Conservation (phyloP, 1,139 yeast species). For the Kurtzmaniella quercitrusa region DNA sequence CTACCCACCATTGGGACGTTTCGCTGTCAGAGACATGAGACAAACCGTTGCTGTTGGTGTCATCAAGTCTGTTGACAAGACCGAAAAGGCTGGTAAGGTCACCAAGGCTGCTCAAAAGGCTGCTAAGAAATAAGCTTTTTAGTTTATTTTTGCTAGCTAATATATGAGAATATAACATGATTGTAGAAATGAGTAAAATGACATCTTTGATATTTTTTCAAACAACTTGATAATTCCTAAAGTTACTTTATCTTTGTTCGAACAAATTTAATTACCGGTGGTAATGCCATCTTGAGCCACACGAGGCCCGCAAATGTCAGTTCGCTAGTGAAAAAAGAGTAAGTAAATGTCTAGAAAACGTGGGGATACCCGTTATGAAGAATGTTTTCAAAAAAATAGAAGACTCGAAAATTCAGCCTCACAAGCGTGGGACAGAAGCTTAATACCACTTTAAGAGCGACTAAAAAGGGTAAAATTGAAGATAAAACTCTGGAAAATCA, state of each 20-base stretch:
- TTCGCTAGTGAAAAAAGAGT: too few species aligned
- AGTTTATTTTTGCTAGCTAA: conserved; percentile 8
- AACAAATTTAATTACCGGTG: too few species aligned
- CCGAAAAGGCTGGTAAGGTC: conserved; percentile 92
- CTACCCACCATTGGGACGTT: conserved; percentile 34
- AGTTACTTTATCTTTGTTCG: background rate
- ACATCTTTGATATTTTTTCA: background rate
- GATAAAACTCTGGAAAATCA: too few species aligned
- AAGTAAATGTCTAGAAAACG: too few species aligned
- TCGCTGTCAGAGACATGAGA: conserved; percentile 21
- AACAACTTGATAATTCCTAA: background rate
- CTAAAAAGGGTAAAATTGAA: too few species aligned
- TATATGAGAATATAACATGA: background rate
- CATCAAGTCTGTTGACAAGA: conserved; percentile 18
- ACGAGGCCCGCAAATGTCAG: too few species aligned
- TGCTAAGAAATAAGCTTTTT: conserved; percentile 77
- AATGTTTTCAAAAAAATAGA: too few species aligned
- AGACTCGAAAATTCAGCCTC: too few species aligned
- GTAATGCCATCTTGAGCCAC: too few species aligned
- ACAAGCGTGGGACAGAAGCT: too few species aligned
- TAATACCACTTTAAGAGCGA: too few species aligned
- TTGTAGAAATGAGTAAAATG: background rate
- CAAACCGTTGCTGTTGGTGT: conserved; percentile 20
- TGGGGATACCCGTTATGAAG: too few species aligned
- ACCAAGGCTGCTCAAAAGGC: conserved; percentile 99